Conservation (phyloP, 1,139 yeast species). For the Scheffersomyces cryptocercus region DNA sequence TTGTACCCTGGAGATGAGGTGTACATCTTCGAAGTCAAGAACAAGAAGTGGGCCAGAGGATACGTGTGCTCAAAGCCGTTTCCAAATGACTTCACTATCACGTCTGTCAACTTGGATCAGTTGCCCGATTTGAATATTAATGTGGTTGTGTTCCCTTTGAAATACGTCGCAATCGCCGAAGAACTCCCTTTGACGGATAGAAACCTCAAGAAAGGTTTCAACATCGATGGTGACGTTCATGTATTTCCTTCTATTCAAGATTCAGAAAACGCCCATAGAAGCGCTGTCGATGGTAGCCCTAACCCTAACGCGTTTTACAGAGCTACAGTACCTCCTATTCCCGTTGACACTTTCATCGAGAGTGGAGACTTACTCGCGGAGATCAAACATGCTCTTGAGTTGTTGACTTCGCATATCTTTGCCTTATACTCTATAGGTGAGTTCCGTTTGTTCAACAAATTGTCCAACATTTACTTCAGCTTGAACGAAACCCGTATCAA, state of each 20-base stretch:
- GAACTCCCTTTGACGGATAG: conserved; percentile 29
- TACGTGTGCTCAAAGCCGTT: conserved; percentile 63
- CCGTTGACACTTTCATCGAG: conserved; percentile 42
- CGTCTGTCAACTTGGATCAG: conserved; percentile 60
- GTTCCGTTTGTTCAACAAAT: conserved; percentile 57
- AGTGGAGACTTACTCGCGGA: conserved; percentile 54
- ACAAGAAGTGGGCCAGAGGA: conserved; percentile 77
- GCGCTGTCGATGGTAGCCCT: conserved; percentile 27
- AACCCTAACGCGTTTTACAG: conserved; percentile 9
- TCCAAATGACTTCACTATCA: conserved; percentile 67
- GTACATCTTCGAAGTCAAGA: conserved; percentile 69
- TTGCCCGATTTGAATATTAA: conserved; percentile 55
- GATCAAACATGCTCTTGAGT: conserved; percentile 55
- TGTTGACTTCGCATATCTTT: conserved; percentile 63
- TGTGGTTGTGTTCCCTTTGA: conserved; percentile 63
- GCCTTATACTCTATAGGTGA: conserved; percentile 73
- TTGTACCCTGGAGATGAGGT: conserved; percentile 82
- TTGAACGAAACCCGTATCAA: conserved; percentile 66
- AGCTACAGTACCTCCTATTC: conserved; percentile 52
- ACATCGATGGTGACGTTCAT: conserved; percentile 32
- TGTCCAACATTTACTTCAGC: conserved; percentile 54
- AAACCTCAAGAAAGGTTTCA: conserved; percentile 31
- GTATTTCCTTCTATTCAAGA: conserved; percentile 49
- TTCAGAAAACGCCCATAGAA: conserved; percentile 36
- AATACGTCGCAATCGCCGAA: conserved; percentile 44